phyloP scores from a whole-genome alignment of 805 yeast genomes.

The Scheffersomyces ergatensis region DNA sequence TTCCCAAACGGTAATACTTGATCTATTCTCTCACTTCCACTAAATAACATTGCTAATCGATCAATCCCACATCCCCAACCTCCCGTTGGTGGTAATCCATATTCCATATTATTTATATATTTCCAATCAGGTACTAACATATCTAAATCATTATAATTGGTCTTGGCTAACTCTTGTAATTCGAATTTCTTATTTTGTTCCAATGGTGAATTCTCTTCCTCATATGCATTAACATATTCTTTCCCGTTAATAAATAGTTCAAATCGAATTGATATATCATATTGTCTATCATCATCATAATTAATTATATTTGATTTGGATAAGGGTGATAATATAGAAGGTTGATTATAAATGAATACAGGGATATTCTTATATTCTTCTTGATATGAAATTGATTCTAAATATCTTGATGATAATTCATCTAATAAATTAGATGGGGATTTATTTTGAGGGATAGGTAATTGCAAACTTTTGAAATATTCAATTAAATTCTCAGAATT shows the following conservation, averaged over 20 bases:
- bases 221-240: slow-evolving; percentile 91
- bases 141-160: slow-evolving; percentile 55
- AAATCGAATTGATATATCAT: slow-evolving; percentile 63
- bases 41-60: slow-evolving; percentile 75
- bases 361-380: slow-evolving; percentile 42
- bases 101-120: slow-evolving; percentile 77
- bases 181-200: slow-evolving; percentile 64
- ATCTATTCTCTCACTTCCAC: slow-evolving; percentile 65
- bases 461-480: slow-evolving; percentile 37
- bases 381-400: slow-evolving; percentile 60
- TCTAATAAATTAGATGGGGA: slow-evolving; percentile 66
- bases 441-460: slow-evolving; percentile 32
- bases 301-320: slow-evolving; percentile 58
- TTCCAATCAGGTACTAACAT: slow-evolving; percentile 66
- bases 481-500: slow-evolving; percentile 36
- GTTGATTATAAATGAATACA: slow-evolving; percentile 77
- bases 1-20: slow-evolving; percentile 75
- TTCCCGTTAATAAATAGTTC: slow-evolving; percentile 78
- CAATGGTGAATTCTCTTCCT: slow-evolving; percentile 89
- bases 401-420: slow-evolving; percentile 52
- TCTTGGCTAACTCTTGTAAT: slow-evolving; percentile 51
- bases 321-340: slow-evolving; percentile 80
- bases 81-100: slow-evolving; percentile 96
- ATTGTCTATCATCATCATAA: slow-evolving; percentile 25
- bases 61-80: slow-evolving; percentile 98